Base-by-base conservation (phyloP, 164 flowering plant species). In the Liriodendron chinense region DNA sequence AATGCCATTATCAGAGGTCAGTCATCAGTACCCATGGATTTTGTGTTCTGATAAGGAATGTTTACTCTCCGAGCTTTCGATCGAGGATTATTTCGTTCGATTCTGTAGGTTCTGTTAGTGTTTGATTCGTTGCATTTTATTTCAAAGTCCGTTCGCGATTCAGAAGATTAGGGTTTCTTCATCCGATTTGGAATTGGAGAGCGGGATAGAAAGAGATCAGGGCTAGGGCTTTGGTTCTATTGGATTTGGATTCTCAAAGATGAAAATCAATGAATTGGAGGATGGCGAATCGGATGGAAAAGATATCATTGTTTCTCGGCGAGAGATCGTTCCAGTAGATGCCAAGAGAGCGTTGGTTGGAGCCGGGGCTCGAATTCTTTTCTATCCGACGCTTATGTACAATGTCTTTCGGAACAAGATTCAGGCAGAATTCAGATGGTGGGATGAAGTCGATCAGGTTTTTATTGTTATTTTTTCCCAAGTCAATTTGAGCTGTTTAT, bases 391-490 rank as follows among this genome's bases (percentile, higher is more conserved):
- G 24, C 91, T 94, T 75, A 73, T 94, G 66, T 94, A 94, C 77
- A 92, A 94, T 77, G 91, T 94, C 65, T 80, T 89, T 47, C 81
- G 98, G 57, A 87, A 91, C 86, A 94, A 88, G 78, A 71, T 89
- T 68, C 83, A 93, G 73, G 49, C 98, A 16, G 92, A 90, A 83
- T 93, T 93, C 85, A 79, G 91, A 64, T 93, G 98, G 98, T 93
- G 98, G 98, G 98, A 93, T 61, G 85, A 86, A 77, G 86, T 93
- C 75, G 98, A 90, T 80, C 90, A 92, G 96, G 98, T 91, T 47
- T n/a, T 4, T n/a, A n/a, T 12, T 47, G 12, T 49, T 21, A 75
- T 69, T 3, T 49, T 80, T 70, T 78, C 9, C 14, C 47, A 34
- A 34, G 43, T 67, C 18, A 12, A 20, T 50, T 75, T 68, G 12